These are phyloP conservation scores for Kazachstania psychrophila DNA, from an alignment of 805 yeast species.

Conservation along the genomic window DNA sequence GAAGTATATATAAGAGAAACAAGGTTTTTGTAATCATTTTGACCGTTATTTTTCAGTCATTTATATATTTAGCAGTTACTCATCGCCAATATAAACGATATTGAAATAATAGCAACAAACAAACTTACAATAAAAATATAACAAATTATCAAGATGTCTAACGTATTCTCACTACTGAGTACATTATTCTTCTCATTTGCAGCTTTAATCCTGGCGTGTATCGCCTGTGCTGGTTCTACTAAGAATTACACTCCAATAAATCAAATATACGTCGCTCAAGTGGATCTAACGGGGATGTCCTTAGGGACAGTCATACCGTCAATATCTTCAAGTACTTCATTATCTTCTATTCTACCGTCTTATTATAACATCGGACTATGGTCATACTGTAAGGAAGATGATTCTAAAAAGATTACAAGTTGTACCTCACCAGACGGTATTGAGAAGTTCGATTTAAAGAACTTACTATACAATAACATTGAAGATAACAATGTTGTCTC, in stretches of 20 bases:
- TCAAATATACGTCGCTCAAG: conserved; percentile 39
- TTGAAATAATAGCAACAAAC: too few relatives aligned
- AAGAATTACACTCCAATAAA: conserved; percentile 35
- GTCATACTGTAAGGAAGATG: conserved; percentile 50
- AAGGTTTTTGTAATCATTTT: too few relatives aligned
- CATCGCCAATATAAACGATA: too few relatives aligned
- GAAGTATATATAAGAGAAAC: too few relatives aligned
- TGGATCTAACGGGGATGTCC: conserved; percentile 35
- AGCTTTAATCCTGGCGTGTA: conserved; percentile 38
- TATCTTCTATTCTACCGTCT: conserved; percentile 32
- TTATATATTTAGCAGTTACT: too few relatives aligned
- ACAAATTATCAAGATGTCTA: conserved; percentile 12
- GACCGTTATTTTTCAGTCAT: too few relatives aligned
- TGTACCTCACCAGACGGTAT: conserved; percentile 27
- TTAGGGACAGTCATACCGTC: conserved; percentile 5
- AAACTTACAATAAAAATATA: background rate
- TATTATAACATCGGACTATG: conserved; percentile 49
- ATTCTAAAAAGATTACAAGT: conserved; percentile 11
- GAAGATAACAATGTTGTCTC: conserved; percentile 19
- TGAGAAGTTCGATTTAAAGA: conserved; percentile 21
- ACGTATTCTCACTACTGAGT: conserved; percentile 13
- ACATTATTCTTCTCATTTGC: conserved; percentile 31
- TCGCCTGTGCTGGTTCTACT: conserved; percentile 47
- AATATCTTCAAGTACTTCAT: conserved; percentile 11
- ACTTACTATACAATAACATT: conserved; percentile 20